phyloP scores from a whole-genome alignment of 257 asterid genomes.

The Ophiorrhiza pumila region DNA sequence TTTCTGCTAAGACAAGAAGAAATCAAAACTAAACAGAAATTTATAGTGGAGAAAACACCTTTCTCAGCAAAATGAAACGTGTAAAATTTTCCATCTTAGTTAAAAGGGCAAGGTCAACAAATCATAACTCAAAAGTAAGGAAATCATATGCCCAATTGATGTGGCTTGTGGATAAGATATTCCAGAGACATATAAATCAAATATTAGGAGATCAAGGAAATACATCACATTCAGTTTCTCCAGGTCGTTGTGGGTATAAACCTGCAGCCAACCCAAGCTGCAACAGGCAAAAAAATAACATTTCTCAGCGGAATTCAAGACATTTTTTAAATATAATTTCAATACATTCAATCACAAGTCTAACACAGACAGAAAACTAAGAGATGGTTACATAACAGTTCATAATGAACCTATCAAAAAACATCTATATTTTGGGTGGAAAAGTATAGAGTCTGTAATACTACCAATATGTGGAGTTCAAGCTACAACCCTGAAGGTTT shows the following conservation, averaged over 20 bases:
- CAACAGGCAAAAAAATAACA: slow-evolving; percentile 35
- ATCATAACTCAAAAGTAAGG: neutral
- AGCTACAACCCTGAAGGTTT: neutral
- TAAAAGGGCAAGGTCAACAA: neutral
- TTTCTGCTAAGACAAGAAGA: neutral
- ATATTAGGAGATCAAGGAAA: slow-evolving; percentile 28
- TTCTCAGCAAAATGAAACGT: neutral
- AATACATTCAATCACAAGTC: neutral
- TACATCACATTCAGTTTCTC: slow-evolving; percentile 89
- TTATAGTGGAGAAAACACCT: neutral
- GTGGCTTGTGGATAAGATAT: neutral
- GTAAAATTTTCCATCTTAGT: neutral
- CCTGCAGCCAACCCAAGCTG: slow-evolving; percentile 69
- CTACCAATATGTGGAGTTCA: neutral
- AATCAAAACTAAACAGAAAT: neutral
- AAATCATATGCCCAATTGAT: neutral
- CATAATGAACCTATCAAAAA: neutral
- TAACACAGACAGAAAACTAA: neutral
- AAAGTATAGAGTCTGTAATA: neutral
- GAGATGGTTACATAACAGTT: neutral
- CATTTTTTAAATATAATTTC: neutral
- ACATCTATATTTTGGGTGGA: neutral
- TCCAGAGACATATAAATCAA: neutral
- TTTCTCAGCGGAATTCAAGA: slow-evolving; percentile 9
- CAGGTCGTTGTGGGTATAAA: slow-evolving; percentile 88